Conservation (phyloP, 129 eudicot species). For the Pittosporum tobira region DNA sequence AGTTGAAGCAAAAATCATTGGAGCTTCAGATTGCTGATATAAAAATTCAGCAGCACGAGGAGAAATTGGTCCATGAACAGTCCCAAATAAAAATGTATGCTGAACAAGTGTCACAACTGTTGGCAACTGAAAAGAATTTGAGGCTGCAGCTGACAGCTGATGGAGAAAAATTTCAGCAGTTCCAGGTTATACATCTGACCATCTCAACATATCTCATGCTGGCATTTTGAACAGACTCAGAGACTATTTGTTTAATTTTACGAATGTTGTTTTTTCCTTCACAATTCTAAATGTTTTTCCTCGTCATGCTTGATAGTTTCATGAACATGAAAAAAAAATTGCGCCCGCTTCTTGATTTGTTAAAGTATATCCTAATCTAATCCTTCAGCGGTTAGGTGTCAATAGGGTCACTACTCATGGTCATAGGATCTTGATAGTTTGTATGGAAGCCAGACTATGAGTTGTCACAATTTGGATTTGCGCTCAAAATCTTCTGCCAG, state of each 20-base stretch:
- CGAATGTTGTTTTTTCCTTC: not conserved
- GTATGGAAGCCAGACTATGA: not conserved
- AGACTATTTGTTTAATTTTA: not conserved
- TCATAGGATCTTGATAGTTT: not conserved
- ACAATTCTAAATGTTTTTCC: not conserved
- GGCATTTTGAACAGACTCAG: not conserved
- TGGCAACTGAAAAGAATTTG: conserved; percentile 82
- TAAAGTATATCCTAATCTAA: not conserved
- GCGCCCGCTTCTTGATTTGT: not conserved
- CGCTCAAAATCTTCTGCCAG: not conserved
- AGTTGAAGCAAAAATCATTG: conserved; percentile 85
- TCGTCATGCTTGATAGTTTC: too few relatives aligned
- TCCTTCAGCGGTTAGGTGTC: not conserved
- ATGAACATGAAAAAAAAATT: too few relatives aligned
- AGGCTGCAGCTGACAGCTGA: conserved; percentile 85
- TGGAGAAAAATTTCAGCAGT: conserved; percentile 95
- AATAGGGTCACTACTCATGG: not conserved
- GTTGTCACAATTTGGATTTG: not conserved
- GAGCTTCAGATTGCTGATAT: conserved; percentile 93
- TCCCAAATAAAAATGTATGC: conserved; percentile 84
- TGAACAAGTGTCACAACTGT: conserved; percentile 75
- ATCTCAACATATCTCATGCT: not conserved
- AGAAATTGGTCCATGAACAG: conserved; percentile 61
- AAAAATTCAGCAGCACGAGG: conserved; percentile 85
- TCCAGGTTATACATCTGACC: conserved; percentile 43